Evolutionary conservation across 768 basidiomycete genomes (phyloP).

Genomic region (Tricholoma bakamatsutake): DNA sequence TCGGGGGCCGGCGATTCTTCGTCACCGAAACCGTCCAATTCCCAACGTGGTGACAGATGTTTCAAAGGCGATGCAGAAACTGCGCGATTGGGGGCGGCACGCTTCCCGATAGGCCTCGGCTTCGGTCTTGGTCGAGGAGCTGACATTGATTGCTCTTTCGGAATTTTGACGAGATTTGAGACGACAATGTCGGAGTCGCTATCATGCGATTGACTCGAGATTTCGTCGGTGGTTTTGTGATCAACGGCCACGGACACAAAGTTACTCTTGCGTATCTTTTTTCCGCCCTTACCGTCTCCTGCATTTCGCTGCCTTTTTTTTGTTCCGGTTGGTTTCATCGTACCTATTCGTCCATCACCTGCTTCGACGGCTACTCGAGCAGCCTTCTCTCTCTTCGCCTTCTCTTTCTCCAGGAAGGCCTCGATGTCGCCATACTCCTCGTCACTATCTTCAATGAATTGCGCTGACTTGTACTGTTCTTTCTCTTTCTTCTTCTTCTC

Average conservation of each 20-base stretch:
- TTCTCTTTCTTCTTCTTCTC: slow-evolving; percentile 62
- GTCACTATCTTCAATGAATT: slow-evolving; percentile 91
- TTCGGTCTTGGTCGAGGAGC: slow-evolving; percentile 39
- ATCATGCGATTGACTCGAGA: slow-evolving; percentile 19
- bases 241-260: slow-evolving; percentile 14
- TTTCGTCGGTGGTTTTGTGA: slow-evolving; percentile 13
- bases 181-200: slow-evolving; percentile 15
- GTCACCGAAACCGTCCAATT: neutral
- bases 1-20: slow-evolving; percentile 6
- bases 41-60: neutral
- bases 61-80: neutral
- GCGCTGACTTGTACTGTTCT: slow-evolving; percentile 73
- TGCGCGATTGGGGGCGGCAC: neutral
- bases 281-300: slow-evolving; percentile 20
- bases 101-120: slow-evolving; percentile 26
- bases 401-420: slow-evolving; percentile 76
- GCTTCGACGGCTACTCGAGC: slow-evolving; percentile 41
- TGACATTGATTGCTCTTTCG: slow-evolving; percentile 17
- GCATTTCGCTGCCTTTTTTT: slow-evolving; percentile 41
- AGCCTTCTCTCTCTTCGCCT: slow-evolving; percentile 49
- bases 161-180: neutral
- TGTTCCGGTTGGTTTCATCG: slow-evolving; percentile 49
- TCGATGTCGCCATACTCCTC: slow-evolving; percentile 77
- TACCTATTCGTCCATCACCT: slow-evolving; percentile 34
- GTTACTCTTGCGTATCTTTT: slow-evolving; percentile 31